Conservation (phyloP, 2,329 filamentous ascomycete species). For the Aspergillus pseudoviridinutans region DNA sequence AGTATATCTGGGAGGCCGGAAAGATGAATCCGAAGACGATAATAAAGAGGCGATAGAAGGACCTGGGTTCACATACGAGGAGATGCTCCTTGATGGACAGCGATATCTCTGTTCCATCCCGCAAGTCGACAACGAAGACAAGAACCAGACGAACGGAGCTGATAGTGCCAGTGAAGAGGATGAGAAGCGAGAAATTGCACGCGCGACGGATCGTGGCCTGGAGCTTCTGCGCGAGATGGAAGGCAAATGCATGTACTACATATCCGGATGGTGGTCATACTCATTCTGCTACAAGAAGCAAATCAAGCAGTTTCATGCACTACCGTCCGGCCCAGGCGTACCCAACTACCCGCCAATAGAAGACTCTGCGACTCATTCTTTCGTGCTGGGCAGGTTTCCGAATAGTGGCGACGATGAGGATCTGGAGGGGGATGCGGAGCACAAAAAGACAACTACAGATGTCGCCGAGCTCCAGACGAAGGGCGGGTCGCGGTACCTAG, state of each 20-base stretch:
- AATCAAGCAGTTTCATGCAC: constrained; percentile 85
- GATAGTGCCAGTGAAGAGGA: constrained; percentile 57
- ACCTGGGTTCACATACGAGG: constrained; percentile 56
- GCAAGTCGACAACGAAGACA: constrained; percentile 58
- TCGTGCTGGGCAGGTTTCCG: constrained; percentile 65
- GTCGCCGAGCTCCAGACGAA: constrained; percentile 71
- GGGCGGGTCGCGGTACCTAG: constrained; percentile 79
- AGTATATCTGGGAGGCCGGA: constrained; percentile 17
- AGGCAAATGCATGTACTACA: constrained; percentile 74
- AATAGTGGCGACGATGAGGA: constrained; percentile 32
- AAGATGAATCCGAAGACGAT: constrained; percentile 40
- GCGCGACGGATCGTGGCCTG: constrained; percentile 73
- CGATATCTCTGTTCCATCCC: constrained; percentile 85
- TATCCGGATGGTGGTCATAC: constrained; percentile 94
- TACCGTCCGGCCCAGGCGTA: constrained; percentile 65
- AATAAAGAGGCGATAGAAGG: constrained; percentile 50
- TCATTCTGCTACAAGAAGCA: constrained; percentile 87
- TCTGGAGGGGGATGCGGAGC: constrained; percentile 20
- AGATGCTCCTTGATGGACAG: constrained; percentile 66
- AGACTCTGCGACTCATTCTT: constrained; percentile 72
- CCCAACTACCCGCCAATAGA: constrained; percentile 67
- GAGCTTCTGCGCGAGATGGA: constrained; percentile 75
- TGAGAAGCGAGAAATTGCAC: constrained; percentile 72
- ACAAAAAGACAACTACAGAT: constrained; percentile 32
- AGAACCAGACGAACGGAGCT: constrained; percentile 63